These are phyloP conservation scores for Boletus speciosus DNA, from an alignment of 768 basidiomycete species.

Conservation along the genomic window DNA sequence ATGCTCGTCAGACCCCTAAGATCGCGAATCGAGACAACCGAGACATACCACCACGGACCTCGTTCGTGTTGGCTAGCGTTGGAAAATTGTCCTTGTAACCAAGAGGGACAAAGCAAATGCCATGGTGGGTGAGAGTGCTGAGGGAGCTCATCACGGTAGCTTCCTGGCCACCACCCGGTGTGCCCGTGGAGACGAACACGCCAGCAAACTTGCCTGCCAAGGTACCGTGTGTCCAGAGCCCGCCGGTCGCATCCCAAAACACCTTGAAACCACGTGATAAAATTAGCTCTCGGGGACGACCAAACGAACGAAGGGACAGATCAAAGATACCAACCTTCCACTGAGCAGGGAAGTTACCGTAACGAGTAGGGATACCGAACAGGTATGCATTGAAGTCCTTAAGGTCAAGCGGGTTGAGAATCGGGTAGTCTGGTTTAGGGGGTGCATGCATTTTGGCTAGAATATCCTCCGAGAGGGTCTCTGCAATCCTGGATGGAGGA, in stretches of 20 bases:
- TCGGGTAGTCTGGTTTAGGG: constrained; percentile 67
- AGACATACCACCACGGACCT: constrained; percentile 57
- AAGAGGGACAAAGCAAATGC: constrained; percentile 67
- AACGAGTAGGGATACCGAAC: constrained; percentile 77
- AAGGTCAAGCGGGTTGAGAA: constrained; percentile 56
- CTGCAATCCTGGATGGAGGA: constrained; percentile 52
- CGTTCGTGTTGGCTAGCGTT: constrained; percentile 40
- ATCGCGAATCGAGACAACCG: not conserved
- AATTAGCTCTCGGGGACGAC: constrained; percentile 2
- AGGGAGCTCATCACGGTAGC: constrained; percentile 48
- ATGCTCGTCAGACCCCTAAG: not conserved
- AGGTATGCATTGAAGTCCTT: constrained; percentile 66
- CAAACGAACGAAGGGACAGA: not conserved
- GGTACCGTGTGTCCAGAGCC: constrained; percentile 55
- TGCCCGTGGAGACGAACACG: constrained; percentile 68
- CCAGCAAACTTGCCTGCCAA: constrained; percentile 75
- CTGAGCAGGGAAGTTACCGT: constrained; percentile 76
- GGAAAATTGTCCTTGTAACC: constrained; percentile 56
- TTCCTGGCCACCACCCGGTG: constrained; percentile 82
- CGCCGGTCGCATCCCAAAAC: constrained; percentile 76
- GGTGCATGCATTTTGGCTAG: constrained; percentile 68
- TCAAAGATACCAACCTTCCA: constrained; percentile 53
- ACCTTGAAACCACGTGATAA: constrained; percentile 33
- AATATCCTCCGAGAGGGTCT: constrained; percentile 72
- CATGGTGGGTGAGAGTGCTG: constrained; percentile 68